Conservation (phyloP, 148 eudicot species). For the Oxyria digyna region DNA sequence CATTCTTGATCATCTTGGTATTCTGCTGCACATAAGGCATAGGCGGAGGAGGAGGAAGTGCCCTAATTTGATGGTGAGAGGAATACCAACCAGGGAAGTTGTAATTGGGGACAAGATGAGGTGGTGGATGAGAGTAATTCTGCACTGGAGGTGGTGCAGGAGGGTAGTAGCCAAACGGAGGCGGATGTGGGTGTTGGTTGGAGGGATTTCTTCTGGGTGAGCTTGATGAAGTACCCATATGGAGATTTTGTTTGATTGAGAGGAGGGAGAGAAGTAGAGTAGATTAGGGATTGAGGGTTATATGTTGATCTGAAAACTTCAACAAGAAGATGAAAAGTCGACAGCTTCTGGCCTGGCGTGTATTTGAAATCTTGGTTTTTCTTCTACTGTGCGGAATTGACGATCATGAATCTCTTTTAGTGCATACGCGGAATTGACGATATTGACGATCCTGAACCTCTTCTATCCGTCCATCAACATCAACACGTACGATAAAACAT, state of each 20-base stretch:
- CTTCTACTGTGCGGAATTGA: no score
- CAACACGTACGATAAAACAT: no score
- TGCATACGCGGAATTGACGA: no score
- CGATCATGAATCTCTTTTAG: no score
- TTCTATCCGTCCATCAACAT: no score
- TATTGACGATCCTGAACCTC: no score
- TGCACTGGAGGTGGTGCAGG: neutral
- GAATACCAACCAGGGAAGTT: neutral
- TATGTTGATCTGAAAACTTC: no score
- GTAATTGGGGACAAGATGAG: slow-evolving; percentile 3
- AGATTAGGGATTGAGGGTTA: no score
- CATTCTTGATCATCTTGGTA: slow-evolving; percentile 70
- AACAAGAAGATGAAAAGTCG: no score
- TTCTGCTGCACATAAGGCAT: slow-evolving; percentile 53
- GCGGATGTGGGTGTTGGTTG: neutral
- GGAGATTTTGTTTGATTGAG: neutral
- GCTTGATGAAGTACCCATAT: neutral
- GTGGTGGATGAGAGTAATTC: neutral
- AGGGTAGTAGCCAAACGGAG: neutral
- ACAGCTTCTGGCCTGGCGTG: no score
- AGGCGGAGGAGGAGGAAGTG: slow-evolving; percentile 17
- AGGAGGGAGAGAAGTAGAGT: no score
- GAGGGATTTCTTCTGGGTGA: neutral
- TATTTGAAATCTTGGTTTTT: no score
- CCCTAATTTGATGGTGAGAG: slow-evolving; percentile 15